A percentile compares a stretch with the other conserved stretches of the same genome.
These are phyloP conservation scores for Cytauxzoon felis DNA, from an alignment of 169 alveolate genomes.

Conservation along the genomic window DNA sequence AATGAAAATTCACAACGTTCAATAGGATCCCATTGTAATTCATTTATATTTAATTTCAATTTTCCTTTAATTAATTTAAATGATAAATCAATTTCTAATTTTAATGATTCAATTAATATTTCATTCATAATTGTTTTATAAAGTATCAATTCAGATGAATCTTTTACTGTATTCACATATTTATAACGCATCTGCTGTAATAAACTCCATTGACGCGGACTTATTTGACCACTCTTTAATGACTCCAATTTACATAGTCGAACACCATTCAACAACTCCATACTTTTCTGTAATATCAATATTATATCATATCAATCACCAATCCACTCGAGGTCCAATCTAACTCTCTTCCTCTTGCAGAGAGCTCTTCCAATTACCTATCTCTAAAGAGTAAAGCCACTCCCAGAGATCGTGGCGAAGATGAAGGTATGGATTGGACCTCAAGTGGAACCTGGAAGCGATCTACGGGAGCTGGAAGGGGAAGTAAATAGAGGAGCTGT, in stretches of 20 bases:
- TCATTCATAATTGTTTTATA: constrained; percentile 20
- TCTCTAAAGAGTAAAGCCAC: too few relatives aligned
- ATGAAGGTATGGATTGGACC: too few relatives aligned
- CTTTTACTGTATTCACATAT: constrained; percentile 1
- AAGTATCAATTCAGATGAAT: neutral
- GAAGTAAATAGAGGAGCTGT: too few relatives aligned
- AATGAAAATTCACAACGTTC: constrained; percentile 30
- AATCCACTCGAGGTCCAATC: too few relatives aligned
- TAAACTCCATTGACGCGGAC: constrained; percentile 28
- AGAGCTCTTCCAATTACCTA: too few relatives aligned
- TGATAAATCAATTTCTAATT: constrained; percentile 27
- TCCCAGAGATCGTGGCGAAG: too few relatives aligned
- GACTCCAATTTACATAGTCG: constrained; percentile 18
- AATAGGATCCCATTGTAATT: constrained; percentile 9
- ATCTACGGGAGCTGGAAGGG: too few relatives aligned
- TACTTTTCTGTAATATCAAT: too few relatives aligned
- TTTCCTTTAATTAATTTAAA: neutral
- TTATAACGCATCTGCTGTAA: neutral
- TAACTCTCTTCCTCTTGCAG: too few relatives aligned
- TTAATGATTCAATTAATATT: constrained; percentile 39
- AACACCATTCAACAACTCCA: constrained; percentile 14
- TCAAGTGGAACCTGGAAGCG: too few relatives aligned
- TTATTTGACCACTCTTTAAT: constrained; percentile 8
- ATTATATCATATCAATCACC: too few relatives aligned
- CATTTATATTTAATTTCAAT: constrained; percentile 5